Conservation (phyloP, 2,329 filamentous ascomycete species). For the Arthrobotrys conoides region DNA sequence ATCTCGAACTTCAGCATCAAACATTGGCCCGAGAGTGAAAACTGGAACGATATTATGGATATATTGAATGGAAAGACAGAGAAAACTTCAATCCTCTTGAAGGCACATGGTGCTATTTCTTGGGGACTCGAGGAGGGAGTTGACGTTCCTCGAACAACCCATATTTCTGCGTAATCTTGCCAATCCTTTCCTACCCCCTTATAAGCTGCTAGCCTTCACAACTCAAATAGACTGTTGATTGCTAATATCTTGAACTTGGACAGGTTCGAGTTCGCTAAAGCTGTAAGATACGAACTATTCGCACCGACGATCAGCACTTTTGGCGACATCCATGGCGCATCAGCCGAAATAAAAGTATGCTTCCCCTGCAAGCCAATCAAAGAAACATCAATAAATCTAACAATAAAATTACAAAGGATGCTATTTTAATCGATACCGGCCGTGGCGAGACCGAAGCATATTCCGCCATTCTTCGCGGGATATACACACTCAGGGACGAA, state of each 20-base stretch:
- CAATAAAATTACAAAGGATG: constrained; percentile 22
- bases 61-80: constrained; percentile 17
- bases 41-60: constrained; percentile 42
- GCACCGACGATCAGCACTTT: background rate
- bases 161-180: constrained; percentile 1
- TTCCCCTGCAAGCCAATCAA: background rate
- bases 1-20: background rate
- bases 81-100: constrained; percentile 19
- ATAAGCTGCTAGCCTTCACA: background rate
- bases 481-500: constrained; percentile 26
- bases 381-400: background rate
- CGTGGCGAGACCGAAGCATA: constrained; percentile 41
- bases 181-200: background rate
- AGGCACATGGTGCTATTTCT: background rate
- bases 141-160: background rate
- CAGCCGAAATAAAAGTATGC: constrained; percentile 20
- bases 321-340: constrained; percentile 7
- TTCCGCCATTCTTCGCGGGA: constrained; percentile 2
- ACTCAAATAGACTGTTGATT: too few relatives aligned
- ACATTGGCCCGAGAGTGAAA: constrained; percentile 40
- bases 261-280: constrained; percentile 18
- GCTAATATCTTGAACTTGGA: background rate
- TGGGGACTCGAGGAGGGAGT: background rate
- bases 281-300: background rate
- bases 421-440: constrained; percentile 34